phyloP scores from a whole-genome alignment of 495 filamentous ascomycete species.

The Chaetomium tenue region DNA sequence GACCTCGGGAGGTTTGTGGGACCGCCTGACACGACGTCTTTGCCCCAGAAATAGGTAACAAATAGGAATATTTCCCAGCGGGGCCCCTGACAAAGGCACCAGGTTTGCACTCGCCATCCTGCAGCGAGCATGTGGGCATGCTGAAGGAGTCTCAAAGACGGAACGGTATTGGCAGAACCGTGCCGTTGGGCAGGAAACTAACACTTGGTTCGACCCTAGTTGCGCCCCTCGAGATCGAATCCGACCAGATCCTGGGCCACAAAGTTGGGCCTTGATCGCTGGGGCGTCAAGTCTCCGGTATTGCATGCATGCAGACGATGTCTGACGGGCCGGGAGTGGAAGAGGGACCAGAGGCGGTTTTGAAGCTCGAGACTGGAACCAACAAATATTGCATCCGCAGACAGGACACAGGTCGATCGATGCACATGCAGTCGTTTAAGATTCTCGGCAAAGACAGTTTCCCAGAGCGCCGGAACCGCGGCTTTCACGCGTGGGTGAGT shows the following conservation, averaged over 20 bases:
- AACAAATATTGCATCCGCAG: conserved; percentile 10
- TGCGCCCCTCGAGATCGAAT: conserved; percentile 29
- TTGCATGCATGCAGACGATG: conserved; percentile 27
- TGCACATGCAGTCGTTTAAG: conserved; percentile 20
- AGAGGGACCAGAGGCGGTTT: not conserved
- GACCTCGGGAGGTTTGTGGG: conserved; percentile 14
- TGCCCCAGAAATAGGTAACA: conserved; percentile 21
- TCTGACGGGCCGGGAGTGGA: conserved; percentile 22
- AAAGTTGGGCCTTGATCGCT: conserved; percentile 28
- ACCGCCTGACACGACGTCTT: conserved; percentile 21
- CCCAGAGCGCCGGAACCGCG: conserved; percentile 24
- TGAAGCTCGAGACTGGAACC: conserved; percentile 18
- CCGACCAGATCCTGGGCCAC: conserved; percentile 23
- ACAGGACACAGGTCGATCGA: not conserved
- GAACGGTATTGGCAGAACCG: conserved; percentile 26
- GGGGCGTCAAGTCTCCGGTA: conserved; percentile 18
- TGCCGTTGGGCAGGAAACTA: conserved; percentile 33
- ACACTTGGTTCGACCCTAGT: conserved; percentile 23
- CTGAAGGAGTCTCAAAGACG: conserved; percentile 8
- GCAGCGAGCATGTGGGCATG: conserved; percentile 18
- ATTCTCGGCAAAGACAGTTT: conserved; percentile 12
- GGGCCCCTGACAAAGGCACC: conserved; percentile 13
- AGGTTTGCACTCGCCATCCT: conserved; percentile 21
- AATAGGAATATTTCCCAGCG: conserved; percentile 17
- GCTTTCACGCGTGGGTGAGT: conserved; percentile 26